Evolutionary conservation across 2,329 filamentous ascomycete species (phyloP), one percentile per base, ranked within the genome.

Genomic region (Ophiostoma piceae): DNA sequence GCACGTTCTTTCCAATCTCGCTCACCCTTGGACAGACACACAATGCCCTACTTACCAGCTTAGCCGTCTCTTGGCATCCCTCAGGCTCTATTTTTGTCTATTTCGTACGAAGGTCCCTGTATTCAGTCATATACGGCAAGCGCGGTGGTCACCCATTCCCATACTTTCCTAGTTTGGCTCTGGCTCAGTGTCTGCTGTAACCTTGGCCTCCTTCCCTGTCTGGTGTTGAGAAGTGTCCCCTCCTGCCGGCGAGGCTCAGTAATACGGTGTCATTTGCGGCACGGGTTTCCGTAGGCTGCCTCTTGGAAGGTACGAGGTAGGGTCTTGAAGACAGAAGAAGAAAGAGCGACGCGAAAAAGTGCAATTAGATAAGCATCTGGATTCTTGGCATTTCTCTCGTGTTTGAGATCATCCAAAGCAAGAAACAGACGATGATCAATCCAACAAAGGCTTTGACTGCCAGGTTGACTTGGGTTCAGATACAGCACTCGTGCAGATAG

Each of bases 141-240:
- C 51, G 51, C 51, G 51, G 51, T 57, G 51, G 51, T 26, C 51
- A 57, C n/a, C n/a, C 51, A n/a, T 57, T 57, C 7, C n/a, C 51
- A 29, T 26, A 22, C 51, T 57, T 57, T 26, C 51, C 51, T 57
- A 57, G n/a, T 57, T 26, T 26, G 51, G 9, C 51, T 26, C 9
- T 26, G 51, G 51, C 22, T 57, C 51, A 26, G 51, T 57, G n/a
- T 57, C 51, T 26, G 51, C 22, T 57, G 57, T 32, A 29, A 62
- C 57, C 57, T 62, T 62, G 57, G 26, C n/a, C 57, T 32, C 57
- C 57, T 32, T 62, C 57, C 57, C 26, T 57, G n/a, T 57, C 51
- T 57, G n/a, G 43, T 47, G 43, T 47, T 16, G 19, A 29, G 16
- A 19, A 47, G 43, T 47, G 19, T 47, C 16, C 51, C 51, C n/a